Percentiles rank a stretch among this genome's conserved stretches.
phyloP scores from a whole-genome alignment of 495 filamentous ascomycete species.

The Aspergillus conjunctus region DNA sequence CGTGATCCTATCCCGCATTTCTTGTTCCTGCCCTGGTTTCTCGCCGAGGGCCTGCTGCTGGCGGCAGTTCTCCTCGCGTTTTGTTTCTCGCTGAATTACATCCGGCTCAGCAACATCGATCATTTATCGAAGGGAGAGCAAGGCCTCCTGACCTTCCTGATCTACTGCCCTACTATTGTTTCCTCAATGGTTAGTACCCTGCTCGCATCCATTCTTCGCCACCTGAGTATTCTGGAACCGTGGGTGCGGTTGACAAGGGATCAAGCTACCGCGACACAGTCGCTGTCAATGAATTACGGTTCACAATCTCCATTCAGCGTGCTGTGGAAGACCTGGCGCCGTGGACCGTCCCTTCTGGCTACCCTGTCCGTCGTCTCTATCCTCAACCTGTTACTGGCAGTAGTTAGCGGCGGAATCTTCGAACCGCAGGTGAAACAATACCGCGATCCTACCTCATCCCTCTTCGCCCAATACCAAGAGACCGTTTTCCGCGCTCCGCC shows the following conservation, averaged over 20 bases:
- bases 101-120: constrained; percentile 21
- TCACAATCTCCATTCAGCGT: constrained; percentile 20
- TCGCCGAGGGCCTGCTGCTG: constrained; percentile 26
- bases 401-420: constrained; percentile 31
- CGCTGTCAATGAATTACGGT: constrained; percentile 24
- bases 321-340: constrained; percentile 8
- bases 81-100: constrained; percentile 17
- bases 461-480: constrained; percentile 16
- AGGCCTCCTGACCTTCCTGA: constrained; percentile 19
- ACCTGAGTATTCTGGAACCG: constrained; percentile 27
- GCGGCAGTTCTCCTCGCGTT: constrained; percentile 18
- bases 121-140: constrained; percentile 10
- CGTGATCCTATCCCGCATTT: constrained; percentile 31
- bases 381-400: constrained; percentile 20
- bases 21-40: constrained; percentile 26
- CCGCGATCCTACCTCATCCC: neutral
- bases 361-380: constrained; percentile 20
- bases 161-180: constrained; percentile 28
- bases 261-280: constrained; percentile 7
- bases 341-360: constrained; percentile 8
- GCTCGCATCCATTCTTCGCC: constrained; percentile 27
- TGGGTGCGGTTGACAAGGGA: constrained; percentile 28
- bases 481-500: constrained; percentile 18
- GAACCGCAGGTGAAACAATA: constrained; percentile 21
- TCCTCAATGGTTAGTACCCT: constrained; percentile 30